These are phyloP conservation scores for Escovopsis weberi DNA, from an alignment of 2,329 filamentous ascomycete genomes.

Conservation along the genomic window DNA sequence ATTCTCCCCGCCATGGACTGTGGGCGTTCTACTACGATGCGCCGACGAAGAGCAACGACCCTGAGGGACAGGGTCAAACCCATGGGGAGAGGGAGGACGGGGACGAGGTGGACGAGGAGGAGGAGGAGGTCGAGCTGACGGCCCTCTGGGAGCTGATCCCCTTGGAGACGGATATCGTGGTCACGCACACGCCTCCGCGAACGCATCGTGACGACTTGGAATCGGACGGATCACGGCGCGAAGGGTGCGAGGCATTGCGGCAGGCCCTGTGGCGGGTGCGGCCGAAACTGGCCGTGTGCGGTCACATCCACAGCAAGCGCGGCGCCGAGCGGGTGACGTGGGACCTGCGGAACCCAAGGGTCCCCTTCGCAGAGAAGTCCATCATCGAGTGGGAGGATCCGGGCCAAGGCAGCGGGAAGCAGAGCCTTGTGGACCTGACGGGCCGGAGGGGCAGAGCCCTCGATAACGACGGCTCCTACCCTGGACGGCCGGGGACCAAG, in stretches of 20 bases:
- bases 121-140: constrained; percentile 10
- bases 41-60: constrained; percentile 5
- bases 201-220: constrained; percentile 40
- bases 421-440: constrained; percentile 49
- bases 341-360: constrained; percentile 29
- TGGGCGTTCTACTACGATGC: constrained; percentile 56
- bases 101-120: too few relatives aligned
- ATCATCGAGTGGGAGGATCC: constrained; percentile 44
- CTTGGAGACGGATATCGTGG: constrained; percentile 45
- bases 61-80: constrained; percentile 1
- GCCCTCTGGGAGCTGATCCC: constrained; percentile 48
- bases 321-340: constrained; percentile 50
- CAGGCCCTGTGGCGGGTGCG: constrained; percentile 43
- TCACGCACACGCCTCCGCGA: constrained; percentile 56
- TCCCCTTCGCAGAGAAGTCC: constrained; percentile 29
- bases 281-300: constrained; percentile 52
- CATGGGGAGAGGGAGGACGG: background rate
- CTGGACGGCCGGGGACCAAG: constrained; percentile 1
- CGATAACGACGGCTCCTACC: constrained; percentile 31
- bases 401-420: constrained; percentile 37
- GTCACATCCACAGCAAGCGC: constrained; percentile 56
- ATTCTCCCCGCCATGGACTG: constrained; percentile 37
- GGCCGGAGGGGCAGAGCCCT: constrained; percentile 25
- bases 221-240: constrained; percentile 16
- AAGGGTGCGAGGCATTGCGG: constrained; percentile 47